These are phyloP conservation scores for Phytophthora rubi DNA, from an alignment of 352 stramenopile genomes.

Conservation along the genomic window DNA sequence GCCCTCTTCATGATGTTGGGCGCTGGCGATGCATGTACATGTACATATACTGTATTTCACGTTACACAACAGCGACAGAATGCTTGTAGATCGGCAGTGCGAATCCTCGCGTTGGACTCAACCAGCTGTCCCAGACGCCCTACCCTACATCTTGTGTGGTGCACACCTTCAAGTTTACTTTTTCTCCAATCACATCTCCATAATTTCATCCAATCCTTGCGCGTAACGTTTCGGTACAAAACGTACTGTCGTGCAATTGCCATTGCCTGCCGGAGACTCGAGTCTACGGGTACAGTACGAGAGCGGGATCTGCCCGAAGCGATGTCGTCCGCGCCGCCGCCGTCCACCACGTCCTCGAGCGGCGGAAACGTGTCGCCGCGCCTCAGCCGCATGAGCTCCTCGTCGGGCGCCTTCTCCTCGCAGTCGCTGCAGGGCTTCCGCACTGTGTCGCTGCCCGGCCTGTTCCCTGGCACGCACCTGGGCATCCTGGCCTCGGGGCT, in stretches of 20 bases:
- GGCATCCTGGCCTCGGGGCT: constrained; percentile 78
- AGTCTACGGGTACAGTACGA: not conserved
- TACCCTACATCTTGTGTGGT: not conserved
- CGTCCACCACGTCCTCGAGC: constrained; percentile 38
- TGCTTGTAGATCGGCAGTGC: constrained; percentile 1
- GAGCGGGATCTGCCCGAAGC: too few species aligned
- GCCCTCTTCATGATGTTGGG: too few species aligned
- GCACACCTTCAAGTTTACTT: constrained; percentile 12
- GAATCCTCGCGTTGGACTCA: constrained; percentile 27
- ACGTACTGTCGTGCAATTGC: constrained; percentile 26
- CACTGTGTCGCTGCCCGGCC: constrained; percentile 72
- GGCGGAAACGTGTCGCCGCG: constrained; percentile 34
- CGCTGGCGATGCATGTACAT: too few species aligned
- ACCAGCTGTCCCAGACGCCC: constrained; percentile 20
- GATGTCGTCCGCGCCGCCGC: constrained; percentile 45
- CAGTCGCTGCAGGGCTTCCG: constrained; percentile 70
- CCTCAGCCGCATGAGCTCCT: constrained; percentile 69
- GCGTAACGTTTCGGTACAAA: constrained; percentile 22
- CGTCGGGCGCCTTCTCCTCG: constrained; percentile 54
- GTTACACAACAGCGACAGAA: not conserved
- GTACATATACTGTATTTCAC: not conserved
- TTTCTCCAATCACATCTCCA: constrained; percentile 1
- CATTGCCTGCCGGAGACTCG: constrained; percentile 2
- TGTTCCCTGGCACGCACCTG: constrained; percentile 76
- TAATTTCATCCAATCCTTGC: constrained; percentile 24